Evolutionary conservation across 441 rosid species (phyloP), one percentile per base, ranked within the genome.

Genomic region (Biscutella auriculata): DNA sequence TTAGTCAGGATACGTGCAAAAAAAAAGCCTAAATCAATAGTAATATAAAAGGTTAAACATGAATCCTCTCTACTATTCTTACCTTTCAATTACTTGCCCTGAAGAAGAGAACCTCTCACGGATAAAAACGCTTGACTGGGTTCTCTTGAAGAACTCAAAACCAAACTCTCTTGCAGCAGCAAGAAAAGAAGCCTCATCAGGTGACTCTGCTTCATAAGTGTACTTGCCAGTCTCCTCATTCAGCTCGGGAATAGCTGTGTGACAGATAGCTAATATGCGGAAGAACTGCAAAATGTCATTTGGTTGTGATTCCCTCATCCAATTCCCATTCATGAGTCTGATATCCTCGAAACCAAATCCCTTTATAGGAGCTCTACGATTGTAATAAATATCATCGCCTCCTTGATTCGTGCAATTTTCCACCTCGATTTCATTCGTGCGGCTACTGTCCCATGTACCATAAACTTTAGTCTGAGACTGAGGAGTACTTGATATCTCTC

Each of bases 141-240:
- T 92, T 72, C 98, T 84, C 77, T 73, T 86, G 56, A 32, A 77
- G 78, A 88, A 92, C 70, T 70, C 92, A 80, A 92, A 88, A 54
- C 98, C 98, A 65, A 92, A 88, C 77, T 88, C 95, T 69, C 89
- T 86, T 12, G 98, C 95, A 27, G 98, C 95, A 74, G 83, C 84
- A 53, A 92, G 91, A 75, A 92, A 88, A 41, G 97, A 83, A 48
- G 77, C 92, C 73, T 92, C 98, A 64, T 92, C 98, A 5, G 98
- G 98, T 19, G 98, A 92, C 77, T 92, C 98, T 36, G 96, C 95
- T 79, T 92, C 98, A 44, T 88, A 92, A 2, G 86, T 76, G 60
- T 69, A 64, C 63, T 12, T 69, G 21, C 96, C 93, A 32, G 87
- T 86, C 63, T 80, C 94, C 73, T 82, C 92, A 50, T 84, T 84